Evolutionary conservation across 768 basidiomycete genomes (phyloP).

Genomic region (Lepiota brunneoincarnata): DNA sequence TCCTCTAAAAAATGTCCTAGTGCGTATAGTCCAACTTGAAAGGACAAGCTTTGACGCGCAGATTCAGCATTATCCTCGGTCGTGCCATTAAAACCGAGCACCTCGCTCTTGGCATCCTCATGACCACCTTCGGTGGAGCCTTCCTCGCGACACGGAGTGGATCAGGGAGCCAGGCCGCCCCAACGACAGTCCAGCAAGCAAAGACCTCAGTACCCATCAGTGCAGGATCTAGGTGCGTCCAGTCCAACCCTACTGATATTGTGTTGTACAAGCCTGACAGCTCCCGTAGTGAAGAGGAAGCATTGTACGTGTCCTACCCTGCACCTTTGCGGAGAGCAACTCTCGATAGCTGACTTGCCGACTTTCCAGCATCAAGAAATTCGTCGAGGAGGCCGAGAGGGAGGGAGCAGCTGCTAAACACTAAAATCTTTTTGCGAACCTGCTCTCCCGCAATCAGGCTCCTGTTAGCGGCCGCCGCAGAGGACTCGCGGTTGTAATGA

Average conservation of each 20-base stretch:
- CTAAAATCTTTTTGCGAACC: constrained; percentile 21
- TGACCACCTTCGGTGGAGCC: constrained; percentile 50
- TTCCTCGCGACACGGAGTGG: constrained; percentile 55
- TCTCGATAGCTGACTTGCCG: constrained; percentile 20
- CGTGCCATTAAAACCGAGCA: constrained; percentile 81
- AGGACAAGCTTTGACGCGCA: not conserved
- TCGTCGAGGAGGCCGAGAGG: constrained; percentile 82
- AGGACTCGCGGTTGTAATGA: not conserved
- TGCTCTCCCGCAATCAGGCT: not conserved
- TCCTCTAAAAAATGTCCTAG: constrained; percentile 15
- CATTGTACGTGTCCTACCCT: constrained; percentile 53
- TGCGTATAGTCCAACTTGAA: not conserved
- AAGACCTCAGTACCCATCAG: constrained; percentile 64
- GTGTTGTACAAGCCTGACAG: constrained; percentile 11
- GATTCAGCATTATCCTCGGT: constrained; percentile 66
- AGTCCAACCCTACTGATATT: not conserved
- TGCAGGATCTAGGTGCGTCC: constrained; percentile 65
- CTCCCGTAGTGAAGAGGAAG: constrained; percentile 72
- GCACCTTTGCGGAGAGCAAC: too few species aligned
- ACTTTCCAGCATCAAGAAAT: constrained; percentile 64
- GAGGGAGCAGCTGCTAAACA: constrained; percentile 48
- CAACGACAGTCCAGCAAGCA: constrained; percentile 51
- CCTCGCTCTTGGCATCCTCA: constrained; percentile 68
- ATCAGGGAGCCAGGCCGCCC: constrained; percentile 33
- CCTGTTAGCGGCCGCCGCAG: not conserved